Percentiles rank a stretch among this genome's conserved stretches.
Conservation (phyloP, 1,139 yeast genomes). For the Kodamaea sp. region DNA sequence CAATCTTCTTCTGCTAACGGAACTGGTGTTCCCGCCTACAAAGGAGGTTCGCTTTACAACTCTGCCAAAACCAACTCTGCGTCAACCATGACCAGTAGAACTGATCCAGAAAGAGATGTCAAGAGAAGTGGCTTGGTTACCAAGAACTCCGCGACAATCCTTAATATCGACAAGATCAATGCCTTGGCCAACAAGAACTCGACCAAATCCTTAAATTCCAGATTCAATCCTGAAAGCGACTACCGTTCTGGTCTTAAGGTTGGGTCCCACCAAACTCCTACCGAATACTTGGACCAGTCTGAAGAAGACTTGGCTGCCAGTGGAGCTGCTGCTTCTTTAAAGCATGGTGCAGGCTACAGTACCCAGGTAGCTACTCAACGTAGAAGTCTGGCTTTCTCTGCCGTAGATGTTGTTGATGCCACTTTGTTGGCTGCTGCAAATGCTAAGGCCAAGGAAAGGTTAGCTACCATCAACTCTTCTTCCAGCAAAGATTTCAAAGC, state of each 20-base stretch:
- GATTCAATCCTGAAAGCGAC: constrained; percentile 48
- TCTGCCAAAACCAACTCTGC: constrained; percentile 48
- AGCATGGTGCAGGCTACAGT: constrained; percentile 30
- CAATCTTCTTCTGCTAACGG: constrained; percentile 16
- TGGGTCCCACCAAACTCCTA: constrained; percentile 18
- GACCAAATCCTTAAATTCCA: constrained; percentile 39
- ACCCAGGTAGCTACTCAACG: constrained; percentile 28
- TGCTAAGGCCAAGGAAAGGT: constrained; percentile 55
- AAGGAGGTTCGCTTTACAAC: constrained; percentile 38
- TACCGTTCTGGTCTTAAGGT: constrained; percentile 43
- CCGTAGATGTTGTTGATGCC: constrained; percentile 50
- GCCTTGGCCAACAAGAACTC: constrained; percentile 47
- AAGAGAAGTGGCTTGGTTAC: constrained; percentile 48
- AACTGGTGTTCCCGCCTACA: constrained; percentile 43
- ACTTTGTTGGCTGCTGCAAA: constrained; percentile 64
- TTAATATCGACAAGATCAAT: constrained; percentile 44
- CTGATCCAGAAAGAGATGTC: constrained; percentile 45
- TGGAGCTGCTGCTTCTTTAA: constrained; percentile 40
- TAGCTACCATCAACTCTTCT: constrained; percentile 37
- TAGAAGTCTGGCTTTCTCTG: constrained; percentile 37
- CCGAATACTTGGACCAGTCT: constrained; percentile 29
- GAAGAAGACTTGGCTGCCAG: constrained; percentile 41
- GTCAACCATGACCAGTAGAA: constrained; percentile 48
- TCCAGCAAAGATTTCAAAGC: constrained; percentile 40
- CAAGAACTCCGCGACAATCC: constrained; percentile 29